Evolutionary conservation across 768 basidiomycete species (phyloP).

Genomic region (Phylloporus sp.): DNA sequence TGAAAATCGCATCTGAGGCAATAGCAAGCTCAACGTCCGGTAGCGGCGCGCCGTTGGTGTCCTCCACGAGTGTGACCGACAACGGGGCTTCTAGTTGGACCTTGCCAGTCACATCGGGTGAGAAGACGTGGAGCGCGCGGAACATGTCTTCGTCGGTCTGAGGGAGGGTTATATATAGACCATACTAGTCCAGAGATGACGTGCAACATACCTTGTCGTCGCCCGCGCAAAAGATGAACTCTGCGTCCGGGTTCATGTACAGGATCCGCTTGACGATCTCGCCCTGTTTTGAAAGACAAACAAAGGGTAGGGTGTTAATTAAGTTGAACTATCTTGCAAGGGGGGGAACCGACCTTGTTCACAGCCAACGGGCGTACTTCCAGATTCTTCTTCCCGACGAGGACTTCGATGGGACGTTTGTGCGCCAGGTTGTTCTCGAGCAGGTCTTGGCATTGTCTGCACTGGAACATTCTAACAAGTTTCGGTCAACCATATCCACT

Average conservation of each 20-base stretch:
- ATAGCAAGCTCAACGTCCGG: constrained; percentile 61
- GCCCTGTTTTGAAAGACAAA: constrained; percentile 46
- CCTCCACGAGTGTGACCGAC: constrained; percentile 39
- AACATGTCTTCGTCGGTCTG: constrained; percentile 99
- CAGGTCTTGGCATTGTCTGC: constrained; percentile 93
- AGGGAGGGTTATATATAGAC: too few species aligned
- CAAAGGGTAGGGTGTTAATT: not conserved
- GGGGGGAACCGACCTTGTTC: constrained; percentile 62
- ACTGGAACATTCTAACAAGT: constrained; percentile 74
- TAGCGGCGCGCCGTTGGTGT: constrained; percentile 15
- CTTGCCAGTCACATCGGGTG: constrained; percentile 31
- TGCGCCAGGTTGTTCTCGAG: constrained; percentile 92
- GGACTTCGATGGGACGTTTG: constrained; percentile 93
- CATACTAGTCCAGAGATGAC: not conserved
- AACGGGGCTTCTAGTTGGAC: constrained; percentile 56
- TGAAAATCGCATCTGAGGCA: constrained; percentile 71
- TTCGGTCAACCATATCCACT: not conserved
- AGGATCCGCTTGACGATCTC: constrained; percentile 95
- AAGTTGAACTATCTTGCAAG: not conserved
- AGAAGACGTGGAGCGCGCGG: constrained; percentile 74
- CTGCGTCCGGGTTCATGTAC: constrained; percentile 89
- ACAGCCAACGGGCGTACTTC: constrained; percentile 94
- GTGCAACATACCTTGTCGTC: constrained; percentile 78
- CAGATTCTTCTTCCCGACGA: constrained; percentile 97
- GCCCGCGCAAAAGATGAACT: constrained; percentile 96